Evolutionary conservation across 441 rosid genomes (phyloP).

Genomic region (Euphorbia schlechtendalii): DNA sequence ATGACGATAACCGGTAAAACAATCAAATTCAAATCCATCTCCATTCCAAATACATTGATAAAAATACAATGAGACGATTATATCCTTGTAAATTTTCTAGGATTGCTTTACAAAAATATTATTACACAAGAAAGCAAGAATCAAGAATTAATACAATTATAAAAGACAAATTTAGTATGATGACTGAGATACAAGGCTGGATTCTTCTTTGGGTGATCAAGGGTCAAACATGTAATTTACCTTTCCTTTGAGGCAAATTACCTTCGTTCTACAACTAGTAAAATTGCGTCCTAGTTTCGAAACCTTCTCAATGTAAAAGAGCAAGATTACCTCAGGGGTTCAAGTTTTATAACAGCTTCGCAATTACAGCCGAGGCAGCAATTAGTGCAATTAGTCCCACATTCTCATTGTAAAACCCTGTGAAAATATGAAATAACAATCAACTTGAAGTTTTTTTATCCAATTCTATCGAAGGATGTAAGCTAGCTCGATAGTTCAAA

Average conservation of each 20-base stretch:
- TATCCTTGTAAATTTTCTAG: conserved; percentile 5
- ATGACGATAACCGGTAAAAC: too few relatives aligned
- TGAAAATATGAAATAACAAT: conserved; percentile 10
- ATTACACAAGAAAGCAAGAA: conserved; percentile 37
- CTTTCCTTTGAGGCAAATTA: conserved; percentile 11
- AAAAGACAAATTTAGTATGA: conserved; percentile 11
- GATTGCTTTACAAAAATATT: conserved; percentile 31
- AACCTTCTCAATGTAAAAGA: conserved; percentile 12
- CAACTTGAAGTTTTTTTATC: not conserved
- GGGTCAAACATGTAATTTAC: not conserved
- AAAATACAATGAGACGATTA: too few relatives aligned
- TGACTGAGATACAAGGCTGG: conserved; percentile 7
- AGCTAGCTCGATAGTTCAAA: not conserved
- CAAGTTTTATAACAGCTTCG: conserved; percentile 17
- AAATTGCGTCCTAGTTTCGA: not conserved
- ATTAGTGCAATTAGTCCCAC: conserved; percentile 26
- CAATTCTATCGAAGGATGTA: not conserved
- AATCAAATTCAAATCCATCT: too few relatives aligned
- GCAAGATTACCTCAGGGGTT: conserved; percentile 4
- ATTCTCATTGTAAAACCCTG: conserved; percentile 46
- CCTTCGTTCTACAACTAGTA: conserved; percentile 13
- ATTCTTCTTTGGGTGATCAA: conserved; percentile 6
- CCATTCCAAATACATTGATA: not conserved
- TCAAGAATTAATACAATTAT: conserved; percentile 33
- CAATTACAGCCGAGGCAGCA: conserved; percentile 22